Evolutionary conservation across 176 grass and related monocot species (phyloP), one percentile per base, ranked within the genome.

Genomic region (Aegilops umbellulata): DNA sequence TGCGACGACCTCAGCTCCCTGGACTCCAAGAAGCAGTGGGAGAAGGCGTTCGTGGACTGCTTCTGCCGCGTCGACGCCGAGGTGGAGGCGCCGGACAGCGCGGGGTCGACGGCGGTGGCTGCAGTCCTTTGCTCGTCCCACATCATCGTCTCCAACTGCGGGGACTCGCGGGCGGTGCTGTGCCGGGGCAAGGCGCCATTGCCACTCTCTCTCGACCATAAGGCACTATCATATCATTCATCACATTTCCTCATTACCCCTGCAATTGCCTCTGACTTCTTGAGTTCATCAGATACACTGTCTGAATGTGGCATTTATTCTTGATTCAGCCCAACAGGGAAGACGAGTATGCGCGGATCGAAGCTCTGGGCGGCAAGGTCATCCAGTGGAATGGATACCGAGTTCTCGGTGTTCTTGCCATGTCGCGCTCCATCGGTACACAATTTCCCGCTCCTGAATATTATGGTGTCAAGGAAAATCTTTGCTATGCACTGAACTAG

Each of bases 381-480:
- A 94, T 94, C 26, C 89, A 87, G n/a, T 91, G 88, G 92, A 89
- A 94, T 82, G 92, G 92, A 0, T 84, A 89, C 24, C 89, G 95
- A 26, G 95, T 98, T 16, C 84, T 94, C 6, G 95, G 95, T 57
- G 95, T 98, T 79, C 95, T 98, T 84, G 95, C 95, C 15, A 98
- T 95, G 95, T 98, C 95, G 14, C 83, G 95, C 22, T 98, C 95
- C 19, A 98, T 98, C 32, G 95, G 95, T 98, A 90, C 4, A 10
- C 39, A 38, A 71, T 20, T 36, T 64, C n/a, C 0, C 9, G 25
- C 58, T 22, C 24, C 12, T 79, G 34, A 64, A 44, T 25, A 49
- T 29, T 39, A 19, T 24, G 7, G 8, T 67, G 60, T 30, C 10
- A 74, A 42, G 31, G 41, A 17, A 80, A 46, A 46, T 46, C 42